Evolutionary conservation across 75 land plant species (phyloP).

Genomic region (Ceratopteris richardii): DNA sequence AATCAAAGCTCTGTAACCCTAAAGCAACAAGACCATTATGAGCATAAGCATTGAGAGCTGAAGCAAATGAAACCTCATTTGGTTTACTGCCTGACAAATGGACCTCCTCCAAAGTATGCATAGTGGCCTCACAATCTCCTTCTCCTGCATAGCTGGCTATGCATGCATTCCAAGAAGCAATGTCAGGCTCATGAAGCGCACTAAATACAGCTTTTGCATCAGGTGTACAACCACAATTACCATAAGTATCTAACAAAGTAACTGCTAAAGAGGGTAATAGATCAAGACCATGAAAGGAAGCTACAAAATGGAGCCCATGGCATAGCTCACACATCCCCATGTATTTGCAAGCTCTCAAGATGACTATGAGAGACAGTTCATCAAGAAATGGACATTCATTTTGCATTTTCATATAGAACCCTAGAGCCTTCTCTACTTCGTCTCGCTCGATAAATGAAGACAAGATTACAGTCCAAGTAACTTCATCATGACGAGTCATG

Average conservation of each 20-base stretch:
- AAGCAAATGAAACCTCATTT: slow-evolving; percentile 42
- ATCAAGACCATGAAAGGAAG: background rate
- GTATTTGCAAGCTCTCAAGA: background rate
- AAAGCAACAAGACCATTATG: slow-evolving; percentile 38
- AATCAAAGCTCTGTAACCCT: slow-evolving; percentile 16
- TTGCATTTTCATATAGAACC: background rate
- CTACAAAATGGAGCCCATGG: background rate
- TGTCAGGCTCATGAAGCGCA: background rate
- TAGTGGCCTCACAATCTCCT: background rate
- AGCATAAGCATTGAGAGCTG: slow-evolving; percentile 50
- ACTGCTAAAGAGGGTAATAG: background rate
- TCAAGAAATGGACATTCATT: background rate
- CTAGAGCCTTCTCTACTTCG: background rate
- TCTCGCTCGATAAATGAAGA: background rate
- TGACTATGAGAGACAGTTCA: background rate
- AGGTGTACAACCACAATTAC: slow-evolving; percentile 1
- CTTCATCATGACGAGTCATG: background rate
- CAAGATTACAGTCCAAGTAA: background rate
- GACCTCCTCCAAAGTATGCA: background rate
- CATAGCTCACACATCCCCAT: background rate
- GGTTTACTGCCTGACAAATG: slow-evolving; percentile 12
- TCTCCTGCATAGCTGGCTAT: slow-evolving; percentile 5
- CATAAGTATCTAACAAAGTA: slow-evolving; percentile 1
- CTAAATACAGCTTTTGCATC: slow-evolving; percentile 3
- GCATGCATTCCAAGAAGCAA: slow-evolving; percentile 7